Base-by-base conservation (phyloP, 345 rosid species). In the Lepidium africanum region DNA sequence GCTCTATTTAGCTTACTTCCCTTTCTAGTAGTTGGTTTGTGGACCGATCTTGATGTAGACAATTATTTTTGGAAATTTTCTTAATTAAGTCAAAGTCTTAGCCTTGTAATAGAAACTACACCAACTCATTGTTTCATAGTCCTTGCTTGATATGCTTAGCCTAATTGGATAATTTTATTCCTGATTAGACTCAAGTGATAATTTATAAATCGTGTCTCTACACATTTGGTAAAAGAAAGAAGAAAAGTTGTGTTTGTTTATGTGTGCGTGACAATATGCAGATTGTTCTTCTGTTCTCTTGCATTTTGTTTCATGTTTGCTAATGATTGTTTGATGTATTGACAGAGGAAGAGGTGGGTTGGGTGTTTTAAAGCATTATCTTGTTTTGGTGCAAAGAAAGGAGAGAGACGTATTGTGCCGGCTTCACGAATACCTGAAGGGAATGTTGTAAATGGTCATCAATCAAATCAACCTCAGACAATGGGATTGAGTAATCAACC, bases 371-470 rank as follows among this genome's bases (percentile, higher is more conserved):
- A 86, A 46, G 88, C 86, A 7, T 80, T 92, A 40, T 79, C 96
- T 57, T 92, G 98, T 79, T 92, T 92, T 35, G 80, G 89, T 73
- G 12, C 81, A 2, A 87, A 88, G 49, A 90, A 90, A 78, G 92
- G 98, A 71, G 96, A 96, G 67, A 92, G 82, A 59, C 86, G 98
- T 17, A 90, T 92, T 51, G 93, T 86, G 15, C 97, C 98, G 9
- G 91, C 96, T 48, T 76, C 91, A 62, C 90, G 97, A 52, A 78
- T 83, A 67, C 91, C 87, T 2, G 97, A 92, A 59, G 87, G 86
- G 51, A 88, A 85, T 72, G 85, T 82, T 59, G 59, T 87, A 25
- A 82, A 81, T 1, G 33, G 75, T 49, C 96, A 87, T 49, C 96
- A 87, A 68, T 84, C 83, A 45, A 90, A 88, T 69, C 96, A 87